phyloP scores from a whole-genome alignment of 306 rosid genomes.

The Vachellia collinsii region DNA sequence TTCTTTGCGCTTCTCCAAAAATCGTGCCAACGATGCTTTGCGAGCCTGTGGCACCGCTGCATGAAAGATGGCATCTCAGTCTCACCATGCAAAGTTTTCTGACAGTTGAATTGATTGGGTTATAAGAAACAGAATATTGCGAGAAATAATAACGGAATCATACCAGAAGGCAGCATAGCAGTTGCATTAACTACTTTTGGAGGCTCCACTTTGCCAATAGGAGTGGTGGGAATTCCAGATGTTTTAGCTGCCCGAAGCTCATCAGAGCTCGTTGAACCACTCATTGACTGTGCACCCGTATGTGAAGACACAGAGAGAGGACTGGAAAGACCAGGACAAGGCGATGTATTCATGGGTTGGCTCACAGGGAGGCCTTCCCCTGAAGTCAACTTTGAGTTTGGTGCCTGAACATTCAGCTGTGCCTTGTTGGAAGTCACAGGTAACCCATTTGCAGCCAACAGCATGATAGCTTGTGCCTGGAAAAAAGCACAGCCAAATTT shows the following conservation, averaged over 20 bases:
- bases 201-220: constrained; percentile 64
- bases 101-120: neutral
- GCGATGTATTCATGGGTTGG: constrained; percentile 48
- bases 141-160: constrained; percentile 22
- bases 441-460: constrained; percentile 68
- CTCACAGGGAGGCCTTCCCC: constrained; percentile 51
- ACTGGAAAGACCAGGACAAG: constrained; percentile 60
- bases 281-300: constrained; percentile 65
- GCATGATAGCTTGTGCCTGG: constrained; percentile 90
- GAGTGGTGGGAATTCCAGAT: constrained; percentile 48
- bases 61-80: constrained; percentile 25
- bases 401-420: constrained; percentile 56
- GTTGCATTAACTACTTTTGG: constrained; percentile 50
- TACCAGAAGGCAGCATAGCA: constrained; percentile 77
- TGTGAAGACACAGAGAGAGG: constrained; percentile 86
- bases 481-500: constrained; percentile 40
- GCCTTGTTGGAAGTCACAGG: constrained; percentile 45
- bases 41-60: constrained; percentile 90
- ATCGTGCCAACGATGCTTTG: constrained; percentile 90
- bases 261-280: constrained; percentile 84
- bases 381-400: constrained; percentile 52
- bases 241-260: constrained; percentile 66
- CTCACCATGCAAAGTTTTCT: neutral
- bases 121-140: constrained; percentile 9
- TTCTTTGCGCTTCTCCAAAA: constrained; percentile 92